A percentile compares a stretch with the other conserved stretches of the same genome.
Evolutionary conservation across 2,329 filamentous ascomycete species (phyloP).

Genomic region (Phoma sp.): DNA sequence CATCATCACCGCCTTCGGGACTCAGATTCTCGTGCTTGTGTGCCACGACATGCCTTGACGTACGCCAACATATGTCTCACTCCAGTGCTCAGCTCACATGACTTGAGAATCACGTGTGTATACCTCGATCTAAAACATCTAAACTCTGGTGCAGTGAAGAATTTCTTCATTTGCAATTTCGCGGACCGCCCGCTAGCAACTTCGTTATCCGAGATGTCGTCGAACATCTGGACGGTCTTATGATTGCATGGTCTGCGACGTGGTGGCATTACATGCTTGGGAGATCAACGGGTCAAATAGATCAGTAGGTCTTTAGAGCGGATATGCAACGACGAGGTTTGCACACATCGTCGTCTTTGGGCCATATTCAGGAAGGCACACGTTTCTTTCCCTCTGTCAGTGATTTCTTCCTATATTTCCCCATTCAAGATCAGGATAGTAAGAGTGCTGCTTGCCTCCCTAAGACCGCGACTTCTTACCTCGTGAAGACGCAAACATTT

Average conservation of each 20-base stretch:
- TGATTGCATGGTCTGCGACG: too few species aligned
- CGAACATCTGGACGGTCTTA: background rate
- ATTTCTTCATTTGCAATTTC: background rate
- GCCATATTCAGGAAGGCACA: too few species aligned
- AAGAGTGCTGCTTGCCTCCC: background rate
- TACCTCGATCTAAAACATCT: too few species aligned
- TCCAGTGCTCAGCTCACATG: background rate
- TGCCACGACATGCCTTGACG: constrained; percentile 1
- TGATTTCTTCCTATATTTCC: too few species aligned
- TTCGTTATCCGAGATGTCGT: background rate
- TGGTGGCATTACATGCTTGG: too few species aligned
- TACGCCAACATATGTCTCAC: constrained; percentile 1
- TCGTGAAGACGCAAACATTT: background rate
- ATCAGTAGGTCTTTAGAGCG: background rate
- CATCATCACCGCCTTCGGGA: constrained; percentile 23
- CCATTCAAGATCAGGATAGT: too few species aligned
- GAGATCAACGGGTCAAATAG: too few species aligned
- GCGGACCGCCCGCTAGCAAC: background rate
- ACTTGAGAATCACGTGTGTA: background rate
- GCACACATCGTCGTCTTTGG: too few species aligned
- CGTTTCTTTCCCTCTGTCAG: too few species aligned
- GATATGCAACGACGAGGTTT: too few species aligned
- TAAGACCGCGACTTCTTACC: background rate
- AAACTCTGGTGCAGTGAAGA: background rate
- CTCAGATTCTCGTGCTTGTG: background rate